Evolutionary conservation across 441 rosid genomes (phyloP).

Genomic region (Syzygium malaccense): DNA sequence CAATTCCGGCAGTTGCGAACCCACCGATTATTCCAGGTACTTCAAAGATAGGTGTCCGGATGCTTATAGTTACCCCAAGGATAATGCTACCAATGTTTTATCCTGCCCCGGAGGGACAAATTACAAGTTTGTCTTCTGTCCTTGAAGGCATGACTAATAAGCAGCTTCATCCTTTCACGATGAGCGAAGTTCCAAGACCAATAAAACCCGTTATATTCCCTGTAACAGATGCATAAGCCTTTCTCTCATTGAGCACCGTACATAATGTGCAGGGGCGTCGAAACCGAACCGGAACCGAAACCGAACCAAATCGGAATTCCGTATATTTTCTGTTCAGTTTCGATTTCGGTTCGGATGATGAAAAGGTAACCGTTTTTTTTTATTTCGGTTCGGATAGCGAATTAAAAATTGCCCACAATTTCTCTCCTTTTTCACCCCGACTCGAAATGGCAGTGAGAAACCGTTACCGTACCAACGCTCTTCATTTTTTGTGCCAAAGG

Average conservation of each 20-base stretch:
- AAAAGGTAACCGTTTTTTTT: too few species aligned
- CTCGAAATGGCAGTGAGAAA: too few species aligned
- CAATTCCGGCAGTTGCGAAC: background rate
- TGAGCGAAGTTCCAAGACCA: background rate
- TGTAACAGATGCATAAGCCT: background rate
- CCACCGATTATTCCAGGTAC: background rate
- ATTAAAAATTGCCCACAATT: too few species aligned
- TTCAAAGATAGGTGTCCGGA: slow-evolving; percentile 1
- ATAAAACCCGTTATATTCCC: background rate
- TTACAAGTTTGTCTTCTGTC: background rate
- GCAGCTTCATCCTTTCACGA: background rate
- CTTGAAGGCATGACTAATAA: background rate
- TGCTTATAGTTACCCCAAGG: slow-evolving; percentile 49
- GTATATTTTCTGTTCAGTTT: too few species aligned
- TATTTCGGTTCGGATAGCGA: too few species aligned
- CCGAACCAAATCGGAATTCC: too few species aligned
- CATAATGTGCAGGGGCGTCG: background rate
- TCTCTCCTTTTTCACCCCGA: too few species aligned
- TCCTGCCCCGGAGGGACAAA: background rate
- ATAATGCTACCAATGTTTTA: slow-evolving; percentile 25
- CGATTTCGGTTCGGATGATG: too few species aligned
- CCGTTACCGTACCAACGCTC: too few species aligned
- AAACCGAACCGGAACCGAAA: too few species aligned
- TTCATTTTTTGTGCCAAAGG: background rate
- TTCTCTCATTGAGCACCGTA: background rate